Evolutionary conservation across 768 basidiomycete genomes (phyloP), one percentile per base, ranked within the genome.

Genomic region (Russula sp.): DNA sequence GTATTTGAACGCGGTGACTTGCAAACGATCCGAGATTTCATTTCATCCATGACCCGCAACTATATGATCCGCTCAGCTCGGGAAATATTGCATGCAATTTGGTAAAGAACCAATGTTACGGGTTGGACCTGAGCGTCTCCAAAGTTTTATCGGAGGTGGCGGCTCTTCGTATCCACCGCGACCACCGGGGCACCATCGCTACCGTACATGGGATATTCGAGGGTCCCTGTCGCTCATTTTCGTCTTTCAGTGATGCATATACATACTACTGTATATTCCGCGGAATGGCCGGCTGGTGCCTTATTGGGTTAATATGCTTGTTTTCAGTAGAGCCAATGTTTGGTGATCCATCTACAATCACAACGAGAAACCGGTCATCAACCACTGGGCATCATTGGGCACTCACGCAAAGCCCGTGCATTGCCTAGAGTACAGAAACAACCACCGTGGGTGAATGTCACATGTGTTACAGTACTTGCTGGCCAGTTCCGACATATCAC

Each of bases 11-110:
- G 43, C 13, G 35, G 43, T 41, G 36, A 58, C 45, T 18, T 52
- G 49, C 36, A 52, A 47, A 34, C 16, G 11, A 52, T 58, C 8
- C 10, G 10, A 20, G 7, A 52, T 5, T 58, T 58, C n/a, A 34
- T 62, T 29, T 29, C 25, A 29, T 29, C 25, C 61, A 25, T 14
- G 4, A 3, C 20, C n/a, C 35, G 14, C 8, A 58, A 8, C 34
- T 14, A 41, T 8, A 2, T 16, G 20, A 25, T 9, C 29, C 11
- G 25, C 22, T 4, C 61, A 35, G 9, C 6, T 13, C 47, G 56
- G 29, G 38, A 62, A 25, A 62, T 43, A 25, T 41, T 62, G 9
- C 61, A 62, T 5, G 61, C 56, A 6, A 62, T 62, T 36, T 62
- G 56, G 61, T 62, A 47, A n/a, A 20, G 43, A 10, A 16, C 18